Evolutionary conservation across 2,329 filamentous ascomycete species (phyloP).

Genomic region (Claviceps sorghi): DNA sequence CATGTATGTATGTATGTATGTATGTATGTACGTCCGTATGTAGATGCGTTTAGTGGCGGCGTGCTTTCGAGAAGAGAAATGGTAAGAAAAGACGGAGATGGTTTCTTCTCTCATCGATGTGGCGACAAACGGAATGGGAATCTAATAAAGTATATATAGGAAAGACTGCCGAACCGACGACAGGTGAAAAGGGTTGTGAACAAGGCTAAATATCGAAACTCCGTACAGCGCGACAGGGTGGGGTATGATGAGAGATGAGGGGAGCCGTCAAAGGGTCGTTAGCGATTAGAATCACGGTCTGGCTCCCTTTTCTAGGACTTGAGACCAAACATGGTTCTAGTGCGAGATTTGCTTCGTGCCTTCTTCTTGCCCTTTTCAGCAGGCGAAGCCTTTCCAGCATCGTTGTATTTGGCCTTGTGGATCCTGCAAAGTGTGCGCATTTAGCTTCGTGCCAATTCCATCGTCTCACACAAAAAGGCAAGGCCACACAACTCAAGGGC

Average conservation of each 20-base stretch:
- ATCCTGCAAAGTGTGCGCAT: slow-evolving; percentile 46
- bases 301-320: slow-evolving; percentile 15
- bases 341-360: slow-evolving; percentile 59
- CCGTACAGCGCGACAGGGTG: slow-evolving; percentile 13
- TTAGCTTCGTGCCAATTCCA: neutral
- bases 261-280: slow-evolving; percentile 17
- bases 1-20: too few species aligned
- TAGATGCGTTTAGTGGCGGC: neutral
- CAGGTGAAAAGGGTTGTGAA: slow-evolving; percentile 5
- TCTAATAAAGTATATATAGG: neutral
- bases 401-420: slow-evolving; percentile 86
- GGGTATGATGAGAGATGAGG: slow-evolving; percentile 11
- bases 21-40: too few species aligned
- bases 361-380: slow-evolving; percentile 45
- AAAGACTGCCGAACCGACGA: neutral
- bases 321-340: slow-evolving; percentile 55
- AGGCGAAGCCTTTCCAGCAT: slow-evolving; percentile 34
- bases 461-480: neutral
- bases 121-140: slow-evolving; percentile 5
- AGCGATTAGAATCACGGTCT: neutral
- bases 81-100: neutral
- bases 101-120: neutral
- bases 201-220: slow-evolving; percentile 14
- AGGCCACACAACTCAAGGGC: neutral
- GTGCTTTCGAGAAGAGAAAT: neutral